Conservation (phyloP, 177 flowering plant species). For the Vitis hybrid region DNA sequence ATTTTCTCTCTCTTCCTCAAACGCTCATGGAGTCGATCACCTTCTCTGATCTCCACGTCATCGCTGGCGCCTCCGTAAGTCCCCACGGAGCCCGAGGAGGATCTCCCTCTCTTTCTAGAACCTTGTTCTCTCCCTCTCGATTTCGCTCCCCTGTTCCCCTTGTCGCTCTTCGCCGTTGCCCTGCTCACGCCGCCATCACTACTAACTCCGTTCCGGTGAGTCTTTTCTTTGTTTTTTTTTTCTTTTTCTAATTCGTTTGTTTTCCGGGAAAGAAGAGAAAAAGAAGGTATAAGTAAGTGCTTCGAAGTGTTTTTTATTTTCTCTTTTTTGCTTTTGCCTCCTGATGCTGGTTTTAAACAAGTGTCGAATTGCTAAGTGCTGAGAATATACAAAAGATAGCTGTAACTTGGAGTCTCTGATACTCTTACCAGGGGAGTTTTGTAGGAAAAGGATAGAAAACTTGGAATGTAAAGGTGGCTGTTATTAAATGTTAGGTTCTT, state of each 20-base stretch:
- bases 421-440: too few relatives aligned
- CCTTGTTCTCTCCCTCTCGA: background rate
- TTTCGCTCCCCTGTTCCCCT: too few relatives aligned
- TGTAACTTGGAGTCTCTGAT: too few relatives aligned
- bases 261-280: background rate
- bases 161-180: background rate
- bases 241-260: background rate
- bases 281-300: background rate
- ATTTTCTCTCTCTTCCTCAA: background rate
- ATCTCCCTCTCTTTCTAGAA: background rate
- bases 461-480: too few relatives aligned
- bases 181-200: slow-evolving; percentile 2
- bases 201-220: slow-evolving; percentile 25
- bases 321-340: background rate
- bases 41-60: background rate
- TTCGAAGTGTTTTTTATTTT: background rate
- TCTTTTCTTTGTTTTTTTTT: background rate
- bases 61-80: background rate
- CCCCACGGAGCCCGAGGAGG: background rate
- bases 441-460: too few relatives aligned
- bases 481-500: too few relatives aligned
- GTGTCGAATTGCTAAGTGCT: too few relatives aligned
- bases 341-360: too few relatives aligned
- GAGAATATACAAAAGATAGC: too few relatives aligned
- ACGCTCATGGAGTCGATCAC: background rate